These are phyloP conservation scores for Seiridium unicorne DNA, from an alignment of 2,329 filamentous ascomycete genomes.

Conservation along the genomic window DNA sequence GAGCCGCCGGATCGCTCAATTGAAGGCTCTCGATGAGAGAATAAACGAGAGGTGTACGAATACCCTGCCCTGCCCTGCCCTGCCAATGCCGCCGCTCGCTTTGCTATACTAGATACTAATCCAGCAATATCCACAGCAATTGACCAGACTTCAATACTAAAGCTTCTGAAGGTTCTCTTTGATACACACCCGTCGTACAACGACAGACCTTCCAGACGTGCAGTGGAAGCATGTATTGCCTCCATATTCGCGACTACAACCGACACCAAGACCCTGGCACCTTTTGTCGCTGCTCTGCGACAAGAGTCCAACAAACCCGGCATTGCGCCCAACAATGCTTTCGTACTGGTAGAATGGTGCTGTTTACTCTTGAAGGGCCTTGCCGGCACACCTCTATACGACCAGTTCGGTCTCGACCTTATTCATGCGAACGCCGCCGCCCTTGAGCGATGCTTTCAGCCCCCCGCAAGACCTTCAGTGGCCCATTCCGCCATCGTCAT, in stretches of 20 bases:
- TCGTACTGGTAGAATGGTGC: slow-evolving; percentile 90
- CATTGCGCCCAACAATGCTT: slow-evolving; percentile 77
- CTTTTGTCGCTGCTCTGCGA: slow-evolving; percentile 66
- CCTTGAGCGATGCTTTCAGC: slow-evolving; percentile 74
- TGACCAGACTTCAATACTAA: slow-evolving; percentile 46
- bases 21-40: slow-evolving; percentile 56
- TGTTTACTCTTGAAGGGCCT: slow-evolving; percentile 74
- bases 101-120: slow-evolving; percentile 1
- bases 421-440: slow-evolving; percentile 69
- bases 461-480: slow-evolving; percentile 62
- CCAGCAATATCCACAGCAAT: slow-evolving; percentile 34
- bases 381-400: slow-evolving; percentile 60
- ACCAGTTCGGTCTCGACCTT: slow-evolving; percentile 62
- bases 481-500: slow-evolving; percentile 73
- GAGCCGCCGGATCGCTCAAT: slow-evolving; percentile 48
- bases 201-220: slow-evolving; percentile 80
- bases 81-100: background rate
- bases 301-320: slow-evolving; percentile 73
- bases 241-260: slow-evolving; percentile 60
- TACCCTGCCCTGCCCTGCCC: background rate
- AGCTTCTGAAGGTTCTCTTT: slow-evolving; percentile 73
- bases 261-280: slow-evolving; percentile 57
- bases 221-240: slow-evolving; percentile 77
- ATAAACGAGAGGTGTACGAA: slow-evolving; percentile 52
- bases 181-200: slow-evolving; percentile 83